phyloP scores from a whole-genome alignment of 2,329 filamentous ascomycete species.

The Graphiopsis chlorocephala region DNA sequence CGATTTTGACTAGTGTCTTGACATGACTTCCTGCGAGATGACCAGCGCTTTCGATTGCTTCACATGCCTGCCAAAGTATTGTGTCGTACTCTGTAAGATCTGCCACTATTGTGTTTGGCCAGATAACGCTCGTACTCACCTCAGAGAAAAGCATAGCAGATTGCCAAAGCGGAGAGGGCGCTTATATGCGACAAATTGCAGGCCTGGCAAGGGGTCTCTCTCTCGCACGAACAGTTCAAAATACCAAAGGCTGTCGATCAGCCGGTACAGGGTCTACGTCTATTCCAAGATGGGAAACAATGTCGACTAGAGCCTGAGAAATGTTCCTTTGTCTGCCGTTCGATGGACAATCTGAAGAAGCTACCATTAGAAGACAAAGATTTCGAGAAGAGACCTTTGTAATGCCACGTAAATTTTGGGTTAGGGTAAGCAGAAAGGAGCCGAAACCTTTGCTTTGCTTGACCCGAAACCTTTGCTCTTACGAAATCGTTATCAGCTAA shows the following conservation, averaged over 20 bases:
- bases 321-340: not conserved
- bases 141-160: not conserved
- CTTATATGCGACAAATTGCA: not conserved
- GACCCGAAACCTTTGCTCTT: no score
- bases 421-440: not conserved
- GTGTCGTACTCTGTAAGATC: not conserved
- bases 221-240: not conserved
- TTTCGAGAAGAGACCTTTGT: not conserved
- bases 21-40: not conserved
- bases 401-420: not conserved
- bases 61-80: not conserved
- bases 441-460: not conserved
- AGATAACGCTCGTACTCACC: slow-evolving; percentile 5
- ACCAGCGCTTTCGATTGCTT: not conserved
- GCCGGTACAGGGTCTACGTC: not conserved
- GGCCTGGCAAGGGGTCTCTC: not conserved
- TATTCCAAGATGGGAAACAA: slow-evolving; percentile 1
- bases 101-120: slow-evolving; percentile 8
- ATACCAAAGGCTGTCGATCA: not conserved
- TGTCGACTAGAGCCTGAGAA: not conserved
- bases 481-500: no score
- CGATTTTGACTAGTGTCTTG: no score
- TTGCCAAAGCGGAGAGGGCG: not conserved
- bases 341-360: not conserved
- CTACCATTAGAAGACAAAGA: not conserved